Base-by-base conservation (phyloP, 176 grass and related monocot species). In the Oryza meyeriana region DNA sequence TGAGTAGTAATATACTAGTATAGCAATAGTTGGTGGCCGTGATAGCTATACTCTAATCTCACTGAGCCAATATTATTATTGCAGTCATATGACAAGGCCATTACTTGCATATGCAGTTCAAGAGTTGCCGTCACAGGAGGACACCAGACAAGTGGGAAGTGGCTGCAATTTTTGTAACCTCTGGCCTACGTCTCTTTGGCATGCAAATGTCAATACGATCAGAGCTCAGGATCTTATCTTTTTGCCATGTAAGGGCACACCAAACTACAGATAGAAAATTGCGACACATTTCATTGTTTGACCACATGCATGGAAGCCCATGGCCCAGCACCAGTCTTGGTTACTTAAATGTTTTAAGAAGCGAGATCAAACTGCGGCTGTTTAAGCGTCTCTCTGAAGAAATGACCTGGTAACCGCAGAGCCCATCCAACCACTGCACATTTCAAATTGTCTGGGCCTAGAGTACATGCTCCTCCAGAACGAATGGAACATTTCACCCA, bases 301-400 rank as follows among this genome's bases (percentile, higher is more conserved):
- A 89, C 78, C 85, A 69, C 66, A 69, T 36, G 72, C 78, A 58
- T 58, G 55, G 41, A 34, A 80, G 57, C 38, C 76, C 70, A 72
- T 34, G 44, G 48, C 4, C 57, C 69, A 42, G 39, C 82, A 85
- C 85, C 91, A 68, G 61, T 36, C 66, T 18, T 45, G 81, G 2
- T 78, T 93, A 84, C 36, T 77, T 67, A 81, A 87, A 70, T 90
- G 74, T 42, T 85, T 48, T 47, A 58, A 58, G 3, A 87, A 85
- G 71, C 45, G 18, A 55, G 65, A 84, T 48, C 44, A 82, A 90
- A 72, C 69, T 24, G 50, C 5, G 78, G 20, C 40, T 42, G 91
- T 66, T 90, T 64, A 44, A 41, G 78, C 73, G 81, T 90, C 82
- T 41, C 42, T 22, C 34, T 67, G 82, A 82, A 65, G 20, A 72